Conservation (phyloP, 345 rosid species). For the Mangifera indica region DNA sequence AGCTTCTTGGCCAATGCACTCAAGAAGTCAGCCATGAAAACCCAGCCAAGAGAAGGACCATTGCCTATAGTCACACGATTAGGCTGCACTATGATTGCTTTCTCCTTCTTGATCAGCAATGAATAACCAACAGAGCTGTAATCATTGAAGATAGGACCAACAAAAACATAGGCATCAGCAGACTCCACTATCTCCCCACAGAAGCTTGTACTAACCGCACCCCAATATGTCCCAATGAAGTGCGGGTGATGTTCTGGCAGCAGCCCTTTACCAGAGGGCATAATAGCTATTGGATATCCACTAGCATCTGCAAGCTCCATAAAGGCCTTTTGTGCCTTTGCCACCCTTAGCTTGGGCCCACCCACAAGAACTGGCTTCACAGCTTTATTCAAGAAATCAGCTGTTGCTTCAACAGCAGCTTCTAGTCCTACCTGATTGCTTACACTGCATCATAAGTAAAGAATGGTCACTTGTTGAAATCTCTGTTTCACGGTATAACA, state of each 20-base stretch:
- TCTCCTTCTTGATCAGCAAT: constrained; percentile 64
- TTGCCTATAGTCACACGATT: constrained; percentile 64
- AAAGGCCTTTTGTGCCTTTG: constrained; percentile 55
- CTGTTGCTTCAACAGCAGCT: constrained; percentile 74
- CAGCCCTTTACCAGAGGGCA: constrained; percentile 72
- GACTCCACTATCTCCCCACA: constrained; percentile 74
- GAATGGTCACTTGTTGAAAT: neutral
- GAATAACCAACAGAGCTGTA: constrained; percentile 80
- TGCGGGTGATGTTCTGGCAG: constrained; percentile 61
- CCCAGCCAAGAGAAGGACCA: constrained; percentile 78
- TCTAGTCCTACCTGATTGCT: constrained; percentile 66
- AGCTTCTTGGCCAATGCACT: constrained; percentile 60
- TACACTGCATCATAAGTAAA: constrained; percentile 39
- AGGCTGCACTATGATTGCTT: constrained; percentile 53
- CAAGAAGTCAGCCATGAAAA: constrained; percentile 68
- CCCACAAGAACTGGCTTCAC: constrained; percentile 72
- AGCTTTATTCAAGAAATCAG: constrained; percentile 60
- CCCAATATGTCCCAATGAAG: constrained; percentile 81
- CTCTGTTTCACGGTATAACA: neutral
- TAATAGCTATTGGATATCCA: constrained; percentile 57
- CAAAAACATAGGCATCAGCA: constrained; percentile 70
- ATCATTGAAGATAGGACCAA: constrained; percentile 74
- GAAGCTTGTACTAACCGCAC: constrained; percentile 67
- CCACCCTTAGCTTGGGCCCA: constrained; percentile 65
- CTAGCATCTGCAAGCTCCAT: constrained; percentile 48